phyloP scores from a whole-genome alignment of 208 protist genomes.

The Spironucleus salmonicida region DNA sequence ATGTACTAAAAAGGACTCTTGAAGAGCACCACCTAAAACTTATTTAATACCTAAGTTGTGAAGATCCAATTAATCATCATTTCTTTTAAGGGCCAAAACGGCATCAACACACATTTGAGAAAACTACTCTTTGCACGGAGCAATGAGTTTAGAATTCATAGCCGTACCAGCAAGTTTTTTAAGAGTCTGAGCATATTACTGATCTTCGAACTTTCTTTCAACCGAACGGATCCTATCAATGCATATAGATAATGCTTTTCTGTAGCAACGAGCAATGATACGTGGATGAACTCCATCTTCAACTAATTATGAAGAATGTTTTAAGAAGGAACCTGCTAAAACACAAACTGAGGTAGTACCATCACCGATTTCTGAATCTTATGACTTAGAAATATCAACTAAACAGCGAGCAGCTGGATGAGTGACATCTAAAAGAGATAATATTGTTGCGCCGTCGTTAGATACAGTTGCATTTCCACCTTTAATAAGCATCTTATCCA shows the following conservation, averaged over 20 bases:
- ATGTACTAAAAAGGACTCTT: slow-evolving; percentile 89
- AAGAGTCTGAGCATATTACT: slow-evolving; percentile 52
- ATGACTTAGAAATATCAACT: slow-evolving; percentile 94
- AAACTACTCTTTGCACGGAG: slow-evolving; percentile 77
- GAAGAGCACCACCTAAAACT: slow-evolving; percentile 88
- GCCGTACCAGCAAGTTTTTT: slow-evolving; percentile 85
- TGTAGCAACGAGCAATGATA: slow-evolving; percentile 82
- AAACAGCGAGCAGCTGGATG: slow-evolving; percentile 94
- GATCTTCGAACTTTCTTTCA: slow-evolving; percentile 33
- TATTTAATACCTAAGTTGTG: slow-evolving; percentile 98
- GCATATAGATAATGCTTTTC: slow-evolving; percentile 53
- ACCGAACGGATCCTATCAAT: slow-evolving; percentile 60
- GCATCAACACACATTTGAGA: slow-evolving; percentile 93
- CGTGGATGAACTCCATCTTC: slow-evolving; percentile 97
- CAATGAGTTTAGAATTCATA: slow-evolving; percentile 97
- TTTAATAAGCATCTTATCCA: slow-evolving; percentile 96
- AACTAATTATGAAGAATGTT: slow-evolving; percentile 84
- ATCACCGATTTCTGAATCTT: slow-evolving; percentile 82
- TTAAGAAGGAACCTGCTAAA: slow-evolving; percentile 88
- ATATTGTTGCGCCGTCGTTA: slow-evolving; percentile 99
- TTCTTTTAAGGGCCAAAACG: slow-evolving; percentile 61
- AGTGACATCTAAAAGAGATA: slow-evolving; percentile 96
- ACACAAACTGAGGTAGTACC: slow-evolving; percentile 98
- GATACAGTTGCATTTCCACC: slow-evolving; percentile 65
- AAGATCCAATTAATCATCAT: slow-evolving; percentile 71